Evolutionary conservation across 2,329 filamentous ascomycete species (phyloP).

Genomic region (Chalara sp.): DNA sequence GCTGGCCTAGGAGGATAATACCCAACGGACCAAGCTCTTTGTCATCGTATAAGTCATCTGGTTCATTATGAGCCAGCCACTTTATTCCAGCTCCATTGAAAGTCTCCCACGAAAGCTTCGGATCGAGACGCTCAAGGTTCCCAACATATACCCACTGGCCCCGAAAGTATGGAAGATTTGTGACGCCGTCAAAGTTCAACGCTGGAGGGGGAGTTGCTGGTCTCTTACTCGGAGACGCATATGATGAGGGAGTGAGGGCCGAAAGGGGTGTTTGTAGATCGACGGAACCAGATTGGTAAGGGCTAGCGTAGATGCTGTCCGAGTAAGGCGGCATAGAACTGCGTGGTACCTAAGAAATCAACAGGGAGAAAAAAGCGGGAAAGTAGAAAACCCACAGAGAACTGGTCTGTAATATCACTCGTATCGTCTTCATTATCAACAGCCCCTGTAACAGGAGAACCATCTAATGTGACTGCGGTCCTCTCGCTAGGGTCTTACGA

Average conservation of each 20-base stretch:
- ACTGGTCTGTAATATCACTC: neutral
- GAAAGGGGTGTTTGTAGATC: constrained; percentile 1
- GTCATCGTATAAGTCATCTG: constrained; percentile 9
- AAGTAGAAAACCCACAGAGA: constrained; percentile 4
- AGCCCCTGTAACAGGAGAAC: neutral
- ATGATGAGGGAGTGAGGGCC: constrained; percentile 7
- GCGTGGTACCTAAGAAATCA: constrained; percentile 3
- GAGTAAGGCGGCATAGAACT: constrained; percentile 5
- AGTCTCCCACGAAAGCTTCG: constrained; percentile 10
- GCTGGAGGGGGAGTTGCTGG: constrained; percentile 6
- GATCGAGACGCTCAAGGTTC: constrained; percentile 9
- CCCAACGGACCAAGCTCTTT: constrained; percentile 5
- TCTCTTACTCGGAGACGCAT: constrained; percentile 9
- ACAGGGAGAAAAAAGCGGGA: neutral
- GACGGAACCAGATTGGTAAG: constrained; percentile 5
- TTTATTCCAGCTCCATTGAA: constrained; percentile 4
- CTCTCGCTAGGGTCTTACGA: constrained; percentile 4
- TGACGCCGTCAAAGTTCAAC: constrained; percentile 6
- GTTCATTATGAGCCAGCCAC: constrained; percentile 7
- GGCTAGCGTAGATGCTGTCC: constrained; percentile 2
- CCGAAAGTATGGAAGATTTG: constrained; percentile 9
- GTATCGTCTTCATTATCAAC: constrained; percentile 6
- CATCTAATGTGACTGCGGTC: neutral
- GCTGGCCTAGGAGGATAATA: constrained; percentile 11
- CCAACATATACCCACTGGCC: constrained; percentile 8